phyloP scores from a whole-genome alignment of 345 rosid genomes.

The Passiflora organensis region DNA sequence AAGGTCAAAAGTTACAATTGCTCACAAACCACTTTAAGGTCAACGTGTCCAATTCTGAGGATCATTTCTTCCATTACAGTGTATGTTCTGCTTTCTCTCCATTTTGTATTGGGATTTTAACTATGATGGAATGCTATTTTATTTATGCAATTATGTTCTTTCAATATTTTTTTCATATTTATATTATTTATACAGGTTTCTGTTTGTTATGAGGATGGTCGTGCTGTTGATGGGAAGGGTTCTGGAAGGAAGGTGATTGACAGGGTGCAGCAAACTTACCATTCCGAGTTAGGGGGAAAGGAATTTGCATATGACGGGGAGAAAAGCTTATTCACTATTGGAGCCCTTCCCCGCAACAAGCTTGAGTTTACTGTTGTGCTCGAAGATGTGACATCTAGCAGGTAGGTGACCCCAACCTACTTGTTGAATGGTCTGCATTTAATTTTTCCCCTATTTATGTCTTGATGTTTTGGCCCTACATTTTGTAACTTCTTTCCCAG shows the following conservation, averaged over 20 bases:
- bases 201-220: conserved; percentile 71
- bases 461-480: neutral
- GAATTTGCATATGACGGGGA: conserved; percentile 93
- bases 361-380: conserved; percentile 72
- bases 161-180: neutral
- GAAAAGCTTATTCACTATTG: conserved; percentile 70
- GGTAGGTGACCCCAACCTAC: conserved; percentile 25
- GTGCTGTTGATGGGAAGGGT: conserved; percentile 70
- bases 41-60: conserved; percentile 41
- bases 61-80: conserved; percentile 65
- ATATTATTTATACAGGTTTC: conserved; percentile 42
- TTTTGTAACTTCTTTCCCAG: conserved; percentile 16
- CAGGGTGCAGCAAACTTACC: conserved; percentile 64
- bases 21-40: conserved; percentile 82
- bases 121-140: neutral
- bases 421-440: neutral
- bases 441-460: neutral
- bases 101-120: neutral
- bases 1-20: conserved; percentile 50
- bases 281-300: conserved; percentile 47
- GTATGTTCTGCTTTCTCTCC: conserved; percentile 31
- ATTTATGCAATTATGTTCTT: neutral
- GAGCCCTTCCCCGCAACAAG: conserved; percentile 73
- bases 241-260: conserved; percentile 64
- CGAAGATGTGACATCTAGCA: conserved; percentile 54